These are phyloP conservation scores for Neurospora sublineolata DNA, from an alignment of 495 filamentous ascomycete species.

Conservation along the genomic window DNA sequence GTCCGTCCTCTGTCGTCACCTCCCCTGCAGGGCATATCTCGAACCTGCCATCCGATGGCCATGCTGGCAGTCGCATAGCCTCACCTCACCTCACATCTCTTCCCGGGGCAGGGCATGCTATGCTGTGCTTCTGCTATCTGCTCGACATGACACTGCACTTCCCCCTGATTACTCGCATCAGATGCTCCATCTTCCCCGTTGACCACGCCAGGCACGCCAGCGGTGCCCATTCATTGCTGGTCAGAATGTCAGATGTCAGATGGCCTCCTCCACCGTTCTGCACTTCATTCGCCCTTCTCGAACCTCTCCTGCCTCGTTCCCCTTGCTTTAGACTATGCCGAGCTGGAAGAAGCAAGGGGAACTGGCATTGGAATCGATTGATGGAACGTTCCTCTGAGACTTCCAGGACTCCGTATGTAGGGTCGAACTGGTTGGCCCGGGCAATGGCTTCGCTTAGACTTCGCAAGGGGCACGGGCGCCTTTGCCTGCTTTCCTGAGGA, in stretches of 20 bases:
- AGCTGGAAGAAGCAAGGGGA: not conserved
- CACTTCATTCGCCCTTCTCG: not conserved
- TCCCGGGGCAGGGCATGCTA: not conserved
- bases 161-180: not conserved
- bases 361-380: not conserved
- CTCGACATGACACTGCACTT: not conserved
- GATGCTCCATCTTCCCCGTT: not conserved
- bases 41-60: constrained; percentile 52
- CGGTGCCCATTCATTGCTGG: not conserved
- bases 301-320: not conserved
- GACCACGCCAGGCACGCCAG: not conserved
- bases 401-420: not conserved
- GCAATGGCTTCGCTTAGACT: not conserved
- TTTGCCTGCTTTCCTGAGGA: not conserved
- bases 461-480: not conserved
- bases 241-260: not conserved
- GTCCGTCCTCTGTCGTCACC: not conserved
- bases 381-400: not conserved
- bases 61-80: constrained; percentile 28
- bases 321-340: not conserved
- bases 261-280: not conserved
- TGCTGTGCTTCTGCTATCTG: not conserved
- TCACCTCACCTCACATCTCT: not conserved
- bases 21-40: constrained; percentile 31
- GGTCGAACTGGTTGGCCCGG: not conserved